phyloP scores from a whole-genome alignment of 768 basidiomycete species.

The Hygrophoropsis aurantiaca region DNA sequence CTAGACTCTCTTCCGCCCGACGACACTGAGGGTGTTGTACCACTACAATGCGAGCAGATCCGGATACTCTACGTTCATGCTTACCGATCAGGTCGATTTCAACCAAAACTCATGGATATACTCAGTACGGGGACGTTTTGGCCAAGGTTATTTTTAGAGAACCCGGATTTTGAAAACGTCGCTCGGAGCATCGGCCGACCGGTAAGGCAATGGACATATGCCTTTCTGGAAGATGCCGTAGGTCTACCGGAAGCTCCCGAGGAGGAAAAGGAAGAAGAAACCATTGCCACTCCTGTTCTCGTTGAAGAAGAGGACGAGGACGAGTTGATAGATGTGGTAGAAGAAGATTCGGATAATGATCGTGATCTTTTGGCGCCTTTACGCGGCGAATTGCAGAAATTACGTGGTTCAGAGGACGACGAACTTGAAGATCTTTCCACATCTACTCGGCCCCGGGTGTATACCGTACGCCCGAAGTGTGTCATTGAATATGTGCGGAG shows the following conservation, averaged over 20 bases:
- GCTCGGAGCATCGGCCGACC: conserved; percentile 60
- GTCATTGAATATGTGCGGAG: conserved; percentile 65
- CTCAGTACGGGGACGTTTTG: conserved; percentile 66
- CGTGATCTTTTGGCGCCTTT: conserved; percentile 67
- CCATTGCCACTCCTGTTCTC: conserved; percentile 14
- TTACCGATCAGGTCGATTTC: conserved; percentile 58
- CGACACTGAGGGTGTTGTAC: conserved; percentile 12
- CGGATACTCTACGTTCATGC: conserved; percentile 58
- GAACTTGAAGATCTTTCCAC: conserved; percentile 29
- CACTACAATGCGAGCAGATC: conserved; percentile 22
- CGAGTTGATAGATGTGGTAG: conserved; percentile 69
- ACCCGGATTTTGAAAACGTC: conserved; percentile 72
- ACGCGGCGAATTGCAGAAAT: conserved; percentile 62
- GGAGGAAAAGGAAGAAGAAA: conserved; percentile 20
- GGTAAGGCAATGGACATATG: conserved; percentile 64
- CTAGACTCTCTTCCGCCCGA: conserved; percentile 8
- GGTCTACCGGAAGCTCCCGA: conserved; percentile 48
- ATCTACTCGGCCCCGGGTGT: conserved; percentile 31
- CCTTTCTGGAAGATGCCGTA: conserved; percentile 65
- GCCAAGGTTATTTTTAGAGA: conserved; percentile 74
- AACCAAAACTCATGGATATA: conserved; percentile 57
- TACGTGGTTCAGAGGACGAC: conserved; percentile 44
- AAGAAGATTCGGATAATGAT: conserved; percentile 49
- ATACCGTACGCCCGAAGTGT: conserved; percentile 18
- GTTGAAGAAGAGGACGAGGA: conserved; percentile 50